phyloP scores from a whole-genome alignment of 1,284 basidiomycete species.

The Papiliotrema flavescens region DNA sequence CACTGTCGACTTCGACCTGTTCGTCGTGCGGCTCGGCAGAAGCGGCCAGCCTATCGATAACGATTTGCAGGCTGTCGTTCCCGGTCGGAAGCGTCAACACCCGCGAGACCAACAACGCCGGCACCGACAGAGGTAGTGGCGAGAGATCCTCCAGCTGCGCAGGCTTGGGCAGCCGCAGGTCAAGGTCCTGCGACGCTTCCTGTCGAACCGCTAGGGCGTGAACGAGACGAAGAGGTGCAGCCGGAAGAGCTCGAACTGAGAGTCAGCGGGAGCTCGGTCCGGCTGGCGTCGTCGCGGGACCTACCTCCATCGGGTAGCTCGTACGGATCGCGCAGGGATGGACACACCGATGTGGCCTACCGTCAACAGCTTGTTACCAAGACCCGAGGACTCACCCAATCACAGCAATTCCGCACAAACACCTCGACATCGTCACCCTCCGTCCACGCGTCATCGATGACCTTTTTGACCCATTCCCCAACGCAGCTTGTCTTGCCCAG shows the following conservation, averaged over 20 bases:
- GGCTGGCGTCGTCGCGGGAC: background rate
- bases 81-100: conserved; percentile 8
- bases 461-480: conserved; percentile 23
- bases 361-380: background rate
- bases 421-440: conserved; percentile 3
- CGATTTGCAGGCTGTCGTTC: no score
- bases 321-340: conserved; percentile 4
- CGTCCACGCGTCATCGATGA: conserved; percentile 2
- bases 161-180: conserved; percentile 10
- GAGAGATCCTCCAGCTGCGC: conserved; percentile 20
- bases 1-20: background rate
- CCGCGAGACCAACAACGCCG: conserved; percentile 19
- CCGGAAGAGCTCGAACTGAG: conserved; percentile 16
- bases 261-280: background rate
- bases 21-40: background rate
- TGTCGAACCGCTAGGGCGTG: conserved; percentile 27
- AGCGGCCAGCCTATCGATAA: no score
- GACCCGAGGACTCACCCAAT: conserved; percentile 16
- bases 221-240: conserved; percentile 23
- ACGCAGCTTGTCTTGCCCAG: conserved; percentile 14
- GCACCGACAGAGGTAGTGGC: conserved; percentile 23
- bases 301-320: background rate
- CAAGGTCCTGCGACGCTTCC: conserved; percentile 4
- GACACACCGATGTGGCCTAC: background rate
- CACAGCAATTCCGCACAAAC: conserved; percentile 20